Conservation (phyloP, 768 basidiomycete genomes). For the Hydnum rufescens region DNA sequence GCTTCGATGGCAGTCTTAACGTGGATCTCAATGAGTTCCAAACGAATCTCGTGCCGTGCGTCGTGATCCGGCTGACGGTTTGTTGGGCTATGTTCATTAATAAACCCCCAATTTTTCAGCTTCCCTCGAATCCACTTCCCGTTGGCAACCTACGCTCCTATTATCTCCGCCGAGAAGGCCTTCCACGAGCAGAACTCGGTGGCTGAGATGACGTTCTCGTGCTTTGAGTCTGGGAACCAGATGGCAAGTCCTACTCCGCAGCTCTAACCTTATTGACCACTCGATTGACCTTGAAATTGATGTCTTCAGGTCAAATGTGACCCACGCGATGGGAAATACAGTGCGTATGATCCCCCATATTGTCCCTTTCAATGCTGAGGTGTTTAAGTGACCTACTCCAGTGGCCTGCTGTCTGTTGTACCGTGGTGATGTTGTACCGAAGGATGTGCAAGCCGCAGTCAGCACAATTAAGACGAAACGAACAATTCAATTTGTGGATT, state of each 20-base stretch:
- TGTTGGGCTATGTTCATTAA: not conserved
- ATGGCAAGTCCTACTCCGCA: slow-evolving; percentile 30
- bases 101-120: slow-evolving; percentile 22
- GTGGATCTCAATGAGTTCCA: slow-evolving; percentile 98
- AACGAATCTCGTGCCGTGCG: slow-evolving; percentile 93
- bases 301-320: slow-evolving; percentile 53
- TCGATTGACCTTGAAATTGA: not conserved
- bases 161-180: slow-evolving; percentile 82
- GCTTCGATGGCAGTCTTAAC: slow-evolving; percentile 93
- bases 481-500: slow-evolving; percentile 96
- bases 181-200: slow-evolving; percentile 95
- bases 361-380: not conserved
- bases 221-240: slow-evolving; percentile 92
- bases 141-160: slow-evolving; percentile 85
- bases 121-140: slow-evolving; percentile 99
- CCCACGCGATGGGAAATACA: slow-evolving; percentile 96
- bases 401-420: slow-evolving; percentile 86
- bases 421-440: slow-evolving; percentile 92
- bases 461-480: slow-evolving; percentile 91
- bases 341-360: slow-evolving; percentile 26
- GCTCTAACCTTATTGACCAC: slow-evolving; percentile 17
- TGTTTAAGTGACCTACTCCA: too few species aligned
- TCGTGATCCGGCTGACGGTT: slow-evolving; percentile 10
- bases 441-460: slow-evolving; percentile 86
- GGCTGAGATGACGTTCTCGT: slow-evolving; percentile 94